phyloP scores from a whole-genome alignment of 495 filamentous ascomycete species.

The Pseudevernia furfuracea region DNA sequence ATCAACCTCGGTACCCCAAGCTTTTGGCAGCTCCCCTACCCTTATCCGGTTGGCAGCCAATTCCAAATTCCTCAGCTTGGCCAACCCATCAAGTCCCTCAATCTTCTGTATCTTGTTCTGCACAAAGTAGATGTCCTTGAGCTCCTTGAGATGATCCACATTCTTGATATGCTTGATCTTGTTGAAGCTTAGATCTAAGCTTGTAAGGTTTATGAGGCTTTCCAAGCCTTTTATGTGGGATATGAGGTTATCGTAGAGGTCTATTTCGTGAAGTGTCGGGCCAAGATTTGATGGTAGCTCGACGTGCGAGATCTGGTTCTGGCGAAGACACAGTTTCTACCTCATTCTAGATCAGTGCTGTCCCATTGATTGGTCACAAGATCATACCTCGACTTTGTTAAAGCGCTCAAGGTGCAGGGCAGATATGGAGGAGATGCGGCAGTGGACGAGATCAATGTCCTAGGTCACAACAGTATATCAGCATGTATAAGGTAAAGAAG shows the following conservation, averaged over 20 bases:
- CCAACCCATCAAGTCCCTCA: constrained; percentile 72
- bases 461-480: constrained; percentile 30
- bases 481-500: constrained; percentile 10
- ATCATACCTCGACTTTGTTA: constrained; percentile 54
- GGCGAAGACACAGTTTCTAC: constrained; percentile 80
- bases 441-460: constrained; percentile 87
- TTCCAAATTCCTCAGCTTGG: constrained; percentile 71
- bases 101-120: constrained; percentile 89
- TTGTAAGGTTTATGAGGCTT: constrained; percentile 61
- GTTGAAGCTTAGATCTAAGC: constrained; percentile 92
- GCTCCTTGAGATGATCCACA: constrained; percentile 65
- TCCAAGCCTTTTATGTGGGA: constrained; percentile 79
- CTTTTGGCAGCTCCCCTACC: constrained; percentile 31
- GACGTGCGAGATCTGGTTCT: constrained; percentile 80
- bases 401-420: constrained; percentile 78
- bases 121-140: constrained; percentile 86
- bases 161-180: constrained; percentile 98
- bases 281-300: constrained; percentile 58
- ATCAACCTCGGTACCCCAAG: constrained; percentile 6
- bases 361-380: neutral
- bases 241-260: constrained; percentile 98
- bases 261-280: constrained; percentile 66
- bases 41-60: constrained; percentile 86
- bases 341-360: neutral
- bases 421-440: constrained; percentile 70